A percentile compares a stretch with the other conserved stretches of the same genome.
Conservation (phyloP, 805 yeast species). For the Candida yuanshanica region DNA sequence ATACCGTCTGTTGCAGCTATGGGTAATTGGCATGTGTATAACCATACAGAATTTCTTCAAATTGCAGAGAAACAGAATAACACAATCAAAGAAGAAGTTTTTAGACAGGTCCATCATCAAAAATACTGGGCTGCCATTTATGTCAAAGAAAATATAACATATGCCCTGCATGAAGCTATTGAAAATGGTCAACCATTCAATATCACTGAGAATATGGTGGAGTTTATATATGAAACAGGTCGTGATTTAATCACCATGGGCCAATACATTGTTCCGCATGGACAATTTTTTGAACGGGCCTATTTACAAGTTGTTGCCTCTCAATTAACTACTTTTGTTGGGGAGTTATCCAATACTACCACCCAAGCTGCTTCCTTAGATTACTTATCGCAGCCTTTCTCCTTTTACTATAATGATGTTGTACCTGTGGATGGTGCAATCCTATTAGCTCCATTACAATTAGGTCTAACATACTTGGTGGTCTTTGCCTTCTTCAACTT, state of each 20-base stretch:
- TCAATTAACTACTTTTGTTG: constrained; percentile 17
- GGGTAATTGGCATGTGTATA: constrained; percentile 26
- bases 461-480: constrained; percentile 66
- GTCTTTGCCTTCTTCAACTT: constrained; percentile 69
- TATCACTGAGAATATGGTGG: constrained; percentile 25
- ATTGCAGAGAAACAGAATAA: constrained; percentile 14
- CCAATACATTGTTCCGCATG: constrained; percentile 39
- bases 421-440: constrained; percentile 44
- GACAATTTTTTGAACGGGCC: constrained; percentile 35
- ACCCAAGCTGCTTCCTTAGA: constrained; percentile 14
- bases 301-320: constrained; percentile 5
- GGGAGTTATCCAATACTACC: constrained; percentile 28
- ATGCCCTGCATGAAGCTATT: constrained; percentile 22
- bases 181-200: constrained; percentile 14
- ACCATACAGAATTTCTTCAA: constrained; percentile 17
- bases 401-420: constrained; percentile 33
- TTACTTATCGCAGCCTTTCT: constrained; percentile 8
- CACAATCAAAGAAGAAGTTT: constrained; percentile 30
- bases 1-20: constrained; percentile 4
- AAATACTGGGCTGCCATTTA: constrained; percentile 58
- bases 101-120: constrained; percentile 41
- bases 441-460: constrained; percentile 59
- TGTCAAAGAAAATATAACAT: constrained; percentile 42
- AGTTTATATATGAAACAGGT: constrained; percentile 52
- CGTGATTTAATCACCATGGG: constrained; percentile 49